Conservation (phyloP, 2,329 filamentous ascomycete species). For the Verticillium albo-atrum region DNA sequence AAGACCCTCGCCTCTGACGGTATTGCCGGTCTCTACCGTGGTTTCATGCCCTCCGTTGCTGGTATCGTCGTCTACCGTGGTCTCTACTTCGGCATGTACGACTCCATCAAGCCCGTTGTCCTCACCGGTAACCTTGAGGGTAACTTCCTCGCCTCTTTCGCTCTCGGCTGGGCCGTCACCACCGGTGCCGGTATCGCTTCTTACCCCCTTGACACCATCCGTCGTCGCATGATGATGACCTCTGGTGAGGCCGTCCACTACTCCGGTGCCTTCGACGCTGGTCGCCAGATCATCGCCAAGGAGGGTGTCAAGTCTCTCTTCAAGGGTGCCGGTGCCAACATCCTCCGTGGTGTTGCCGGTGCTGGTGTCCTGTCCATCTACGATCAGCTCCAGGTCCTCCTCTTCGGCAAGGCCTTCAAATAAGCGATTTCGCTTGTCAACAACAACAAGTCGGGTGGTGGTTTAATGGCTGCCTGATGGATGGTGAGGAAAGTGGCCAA, state of each 20-base stretch:
- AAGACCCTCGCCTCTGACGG: constrained; percentile 99
- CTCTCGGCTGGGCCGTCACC: constrained; percentile 98
- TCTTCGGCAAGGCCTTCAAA: constrained; percentile 99
- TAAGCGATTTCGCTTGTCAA: neutral
- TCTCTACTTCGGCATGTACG: constrained; percentile 99
- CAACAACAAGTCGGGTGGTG: neutral
- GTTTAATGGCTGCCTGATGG: constrained; percentile 1
- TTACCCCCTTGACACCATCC: constrained; percentile 99
- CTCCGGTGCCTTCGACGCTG: constrained; percentile 92
- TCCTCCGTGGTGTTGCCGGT: constrained; percentile 99
- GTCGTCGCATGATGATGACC: constrained; percentile 99
- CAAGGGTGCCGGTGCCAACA: constrained; percentile 99
- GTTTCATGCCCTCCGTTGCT: constrained; percentile 98
- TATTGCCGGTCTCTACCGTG: constrained; percentile 99
- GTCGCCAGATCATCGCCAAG: constrained; percentile 92
- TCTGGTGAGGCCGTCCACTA: constrained; percentile 98
- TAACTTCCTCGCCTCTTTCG: constrained; percentile 99
- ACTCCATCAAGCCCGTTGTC: constrained; percentile 99
- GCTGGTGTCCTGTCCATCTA: constrained; percentile 99
- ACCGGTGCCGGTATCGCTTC: constrained; percentile 99
- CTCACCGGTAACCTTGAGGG: constrained; percentile 87
- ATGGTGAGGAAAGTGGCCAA: neutral
- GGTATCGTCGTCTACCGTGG: constrained; percentile 99
- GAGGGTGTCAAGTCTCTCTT: constrained; percentile 99
- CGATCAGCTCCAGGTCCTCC: constrained; percentile 97